Base-by-base conservation (phyloP, 495 filamentous ascomycete genomes). In the Trichoderma parareesei region DNA sequence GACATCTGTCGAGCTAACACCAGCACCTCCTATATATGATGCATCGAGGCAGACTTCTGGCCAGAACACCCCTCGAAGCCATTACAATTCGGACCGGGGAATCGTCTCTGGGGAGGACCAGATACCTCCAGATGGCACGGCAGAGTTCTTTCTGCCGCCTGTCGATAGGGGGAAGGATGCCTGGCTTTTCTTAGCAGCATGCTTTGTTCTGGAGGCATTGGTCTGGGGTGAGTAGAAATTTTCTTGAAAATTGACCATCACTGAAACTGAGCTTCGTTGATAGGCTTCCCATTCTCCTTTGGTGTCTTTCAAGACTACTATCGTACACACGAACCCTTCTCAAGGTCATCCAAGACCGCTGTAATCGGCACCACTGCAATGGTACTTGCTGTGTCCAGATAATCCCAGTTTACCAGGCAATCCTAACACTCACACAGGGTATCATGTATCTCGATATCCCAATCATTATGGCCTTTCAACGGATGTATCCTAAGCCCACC, bases 251-350 rank as follows among this genome's bases (percentile, higher is more conserved):
- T 16, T 49, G 4, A 18, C n/a, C 9, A 49, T 49, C 33, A 38
- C 38, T 37, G 37, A 61, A 33, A 38, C 16, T 4, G 48, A 27
- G 4, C 13, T 53, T 53, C 6, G 11, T 10, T 64, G 13, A 37
- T 44, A 88, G 86, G 87, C 38, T 89, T 89, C 69, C 79, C 86
- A 2, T 86, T 84, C 65, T 79, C 84, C 0, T 90, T 81, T 65
- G 78, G 76, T 42, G 76, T 81, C 9, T 82, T 81, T 65, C 80
- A 81, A 64, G 66, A 72, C 60, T 81, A 80, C 70, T 82, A 81
- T 72, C 75, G 63, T 53, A 74, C 68, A 55, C 72, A 79, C 64
- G 71, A 69, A 18, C 77, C 75, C 16, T 81, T 78, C 60, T 70
- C 72, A 11, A 64, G 69, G 2, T 71, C 71, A 3, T 33, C 64